These are phyloP conservation scores for Cercospora sp. DNA, from an alignment of 2,329 filamentous ascomycete genomes.

Conservation along the genomic window DNA sequence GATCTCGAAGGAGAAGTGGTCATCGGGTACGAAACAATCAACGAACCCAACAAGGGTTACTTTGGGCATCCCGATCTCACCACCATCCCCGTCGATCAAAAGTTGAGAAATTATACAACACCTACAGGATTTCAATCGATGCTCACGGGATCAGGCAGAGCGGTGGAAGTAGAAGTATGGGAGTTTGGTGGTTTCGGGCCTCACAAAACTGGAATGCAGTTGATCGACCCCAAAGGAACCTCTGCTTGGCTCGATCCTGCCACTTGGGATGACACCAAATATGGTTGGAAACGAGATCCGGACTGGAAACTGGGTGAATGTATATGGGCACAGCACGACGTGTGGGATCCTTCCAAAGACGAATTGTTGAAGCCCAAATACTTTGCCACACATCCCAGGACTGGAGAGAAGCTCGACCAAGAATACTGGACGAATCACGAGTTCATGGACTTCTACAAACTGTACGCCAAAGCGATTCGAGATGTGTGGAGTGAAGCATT, in stretches of 20 bases:
- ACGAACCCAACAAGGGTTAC: slow-evolving; percentile 89
- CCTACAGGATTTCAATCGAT: slow-evolving; percentile 95
- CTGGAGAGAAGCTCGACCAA: slow-evolving; percentile 73
- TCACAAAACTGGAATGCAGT: slow-evolving; percentile 77
- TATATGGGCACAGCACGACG: slow-evolving; percentile 92
- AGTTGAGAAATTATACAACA: slow-evolving; percentile 86
- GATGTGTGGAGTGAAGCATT: slow-evolving; percentile 75
- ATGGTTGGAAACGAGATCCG: slow-evolving; percentile 85
- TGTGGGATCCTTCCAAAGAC: slow-evolving; percentile 84
- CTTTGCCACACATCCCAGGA: slow-evolving; percentile 75
- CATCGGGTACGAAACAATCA: slow-evolving; percentile 94
- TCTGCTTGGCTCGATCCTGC: slow-evolving; percentile 73
- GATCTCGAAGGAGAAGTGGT: slow-evolving; percentile 84
- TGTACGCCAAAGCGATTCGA: slow-evolving; percentile 73
- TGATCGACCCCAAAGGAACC: slow-evolving; percentile 86
- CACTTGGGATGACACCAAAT: slow-evolving; percentile 81
- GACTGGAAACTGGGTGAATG: slow-evolving; percentile 93
- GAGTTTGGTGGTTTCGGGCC: slow-evolving; percentile 92
- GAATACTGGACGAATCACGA: slow-evolving; percentile 87
- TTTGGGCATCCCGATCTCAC: slow-evolving; percentile 81
- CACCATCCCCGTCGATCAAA: slow-evolving; percentile 79
- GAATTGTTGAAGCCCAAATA: slow-evolving; percentile 80
- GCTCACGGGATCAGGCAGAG: slow-evolving; percentile 83
- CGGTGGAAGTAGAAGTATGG: slow-evolving; percentile 88
- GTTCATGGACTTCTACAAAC: slow-evolving; percentile 82